Percentiles rank a stretch among this genome's conserved stretches.
These are phyloP conservation scores for Malus orientalis DNA, from an alignment of 306 rosid genomes.

Conservation along the genomic window DNA sequence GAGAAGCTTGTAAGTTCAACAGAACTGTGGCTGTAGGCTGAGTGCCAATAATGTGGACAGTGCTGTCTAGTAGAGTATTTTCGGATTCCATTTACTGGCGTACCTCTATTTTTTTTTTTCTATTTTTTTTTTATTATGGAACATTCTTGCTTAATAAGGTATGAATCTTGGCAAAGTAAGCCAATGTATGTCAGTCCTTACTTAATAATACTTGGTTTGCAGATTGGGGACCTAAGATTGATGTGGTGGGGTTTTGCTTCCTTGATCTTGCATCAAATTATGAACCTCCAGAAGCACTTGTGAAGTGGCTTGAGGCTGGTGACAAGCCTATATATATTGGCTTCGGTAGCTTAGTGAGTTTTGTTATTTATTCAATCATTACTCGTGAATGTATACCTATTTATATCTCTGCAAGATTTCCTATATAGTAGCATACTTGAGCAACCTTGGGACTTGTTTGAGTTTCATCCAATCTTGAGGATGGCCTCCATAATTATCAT, in stretches of 20 bases:
- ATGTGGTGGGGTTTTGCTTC: constrained; percentile 98
- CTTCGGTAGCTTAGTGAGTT: constrained; percentile 90
- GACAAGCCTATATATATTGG: constrained; percentile 89
- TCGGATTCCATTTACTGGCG: not conserved
- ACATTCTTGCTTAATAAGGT: not conserved
- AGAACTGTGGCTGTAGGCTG: not conserved
- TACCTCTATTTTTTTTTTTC: not conserved
- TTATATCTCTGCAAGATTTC: not conserved
- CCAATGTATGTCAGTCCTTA: constrained; percentile 1
- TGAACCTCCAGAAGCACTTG: constrained; percentile 74
- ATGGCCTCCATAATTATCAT: not conserved
- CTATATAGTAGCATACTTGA: not conserved
- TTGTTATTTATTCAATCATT: not conserved
- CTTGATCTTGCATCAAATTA: constrained; percentile 97
- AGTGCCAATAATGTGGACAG: not conserved
- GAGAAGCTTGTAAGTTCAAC: not conserved
- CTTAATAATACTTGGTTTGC: constrained; percentile 29
- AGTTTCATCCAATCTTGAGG: not conserved
- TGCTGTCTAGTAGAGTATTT: not conserved
- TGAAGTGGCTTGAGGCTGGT: constrained; percentile 85
- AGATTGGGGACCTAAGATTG: constrained; percentile 98
- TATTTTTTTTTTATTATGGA: not conserved
- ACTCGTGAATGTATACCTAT: not conserved
- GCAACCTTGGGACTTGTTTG: not conserved
- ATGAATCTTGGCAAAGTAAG: not conserved